Evolutionary conservation across 1,139 yeast species (phyloP), one percentile per base, ranked within the genome.

Genomic region (Yamadazyma kanchanaburiensis): DNA sequence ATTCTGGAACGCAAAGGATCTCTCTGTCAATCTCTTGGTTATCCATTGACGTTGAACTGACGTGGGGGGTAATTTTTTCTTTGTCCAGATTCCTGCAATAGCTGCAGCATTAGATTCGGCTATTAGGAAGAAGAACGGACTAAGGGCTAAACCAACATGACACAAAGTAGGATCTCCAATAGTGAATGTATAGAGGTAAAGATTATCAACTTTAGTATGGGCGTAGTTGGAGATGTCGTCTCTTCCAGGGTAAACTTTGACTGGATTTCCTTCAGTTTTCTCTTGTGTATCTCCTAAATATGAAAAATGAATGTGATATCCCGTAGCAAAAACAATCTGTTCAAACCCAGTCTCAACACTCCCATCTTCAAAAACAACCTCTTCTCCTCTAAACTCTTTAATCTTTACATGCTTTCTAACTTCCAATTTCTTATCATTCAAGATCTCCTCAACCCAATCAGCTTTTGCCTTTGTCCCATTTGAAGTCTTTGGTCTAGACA

Each of bases 61-160:
- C 21, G 45, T 40, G 0, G 55, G 28, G 3, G 68, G 68, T 26
- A 59, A 46, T 5, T 39, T 25, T 18, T 51, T 46, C 9, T 54
- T 57, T 4, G 64, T 57, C 73, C 74, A 68, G 4, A 66, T 64
- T 6, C 74, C 74, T 9, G 74, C 72, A 24, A 68, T 50, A 0
- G 72, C 70, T 12, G 70, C 63, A 3, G 70, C 64, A 38, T 57
- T 53, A 5, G 65, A 57, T 40, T 69, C 75, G 22, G 67, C 60
- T 3, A 66, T 51, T 33, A 61, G 60, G 48, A 69, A 68, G 35
- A 63, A 63, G 15, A 65, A 42, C 3, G 64, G 59, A 9, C 68
- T 58, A 8, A 60, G 51, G 1, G 66, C 51, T 2, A 64, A 51
- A 1, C 74, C 74, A 7, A 59, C 55, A n/a, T 57, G 50, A 1